Evolutionary conservation across 139 green algal species (phyloP).

Genomic region (Gonium pectorale): DNA sequence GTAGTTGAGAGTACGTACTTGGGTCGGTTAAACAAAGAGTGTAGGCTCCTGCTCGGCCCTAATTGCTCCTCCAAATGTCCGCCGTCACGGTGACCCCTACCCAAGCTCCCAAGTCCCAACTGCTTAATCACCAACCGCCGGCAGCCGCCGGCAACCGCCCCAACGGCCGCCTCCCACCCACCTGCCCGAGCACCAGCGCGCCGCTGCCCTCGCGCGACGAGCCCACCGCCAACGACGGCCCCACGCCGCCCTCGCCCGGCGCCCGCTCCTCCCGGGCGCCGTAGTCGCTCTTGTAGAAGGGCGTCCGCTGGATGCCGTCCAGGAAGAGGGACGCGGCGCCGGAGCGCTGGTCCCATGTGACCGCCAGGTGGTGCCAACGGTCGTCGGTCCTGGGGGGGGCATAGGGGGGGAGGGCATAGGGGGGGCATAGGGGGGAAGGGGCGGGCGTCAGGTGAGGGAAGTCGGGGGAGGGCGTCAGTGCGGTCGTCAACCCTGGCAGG

Average conservation of each 20-base stretch:
- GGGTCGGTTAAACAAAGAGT: no score
- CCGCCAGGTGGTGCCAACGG: slow-evolving; percentile 87
- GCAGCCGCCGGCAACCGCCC: no score
- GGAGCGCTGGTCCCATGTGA: slow-evolving; percentile 76
- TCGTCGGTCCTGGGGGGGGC: slow-evolving; percentile 71
- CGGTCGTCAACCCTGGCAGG: no score
- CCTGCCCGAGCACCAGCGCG: slow-evolving; percentile 83
- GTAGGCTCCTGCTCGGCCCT: no score
- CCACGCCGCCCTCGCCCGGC: slow-evolving; percentile 68
- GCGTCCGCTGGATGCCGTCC: slow-evolving; percentile 64
- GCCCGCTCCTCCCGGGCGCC: slow-evolving; percentile 52
- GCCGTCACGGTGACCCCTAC: no score
- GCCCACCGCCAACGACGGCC: slow-evolving; percentile 60
- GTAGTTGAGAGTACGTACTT: no score
- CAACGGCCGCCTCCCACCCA: neutral
- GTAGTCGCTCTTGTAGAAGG: slow-evolving; percentile 75
- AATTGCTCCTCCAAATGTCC: no score
- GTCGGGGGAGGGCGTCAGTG: no score
- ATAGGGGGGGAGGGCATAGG: neutral
- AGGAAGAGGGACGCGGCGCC: slow-evolving; percentile 78
- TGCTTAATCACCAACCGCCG: no score
- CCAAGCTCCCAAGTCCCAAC: no score
- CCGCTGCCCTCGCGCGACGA: slow-evolving; percentile 61
- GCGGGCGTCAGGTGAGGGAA: neutral
- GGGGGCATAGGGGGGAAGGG: neutral